Percentiles rank a stretch among this genome's conserved stretches.
Conservation (phyloP, 2,329 filamentous ascomycete genomes). For the Fusarium globosum region DNA sequence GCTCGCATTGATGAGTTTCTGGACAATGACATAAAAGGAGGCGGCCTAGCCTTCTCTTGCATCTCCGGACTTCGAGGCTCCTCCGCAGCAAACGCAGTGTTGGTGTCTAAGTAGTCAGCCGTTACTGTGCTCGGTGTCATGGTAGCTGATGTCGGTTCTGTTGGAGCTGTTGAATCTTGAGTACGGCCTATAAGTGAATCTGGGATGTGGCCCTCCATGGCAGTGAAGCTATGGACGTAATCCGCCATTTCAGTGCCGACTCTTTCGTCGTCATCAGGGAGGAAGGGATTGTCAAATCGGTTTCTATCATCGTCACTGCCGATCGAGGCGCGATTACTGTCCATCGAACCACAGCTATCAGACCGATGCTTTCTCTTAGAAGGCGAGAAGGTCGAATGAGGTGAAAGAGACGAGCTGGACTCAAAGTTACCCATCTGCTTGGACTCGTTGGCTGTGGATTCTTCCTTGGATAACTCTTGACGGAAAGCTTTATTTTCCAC, state of each 20-base stretch:
- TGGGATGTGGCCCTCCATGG: slow-evolving; percentile 22
- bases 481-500: slow-evolving; percentile 65
- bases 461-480: slow-evolving; percentile 59
- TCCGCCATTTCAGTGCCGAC: slow-evolving; percentile 43
- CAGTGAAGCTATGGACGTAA: slow-evolving; percentile 28
- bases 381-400: slow-evolving; percentile 50
- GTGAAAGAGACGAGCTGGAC: slow-evolving; percentile 50
- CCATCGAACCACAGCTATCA: slow-evolving; percentile 60
- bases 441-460: slow-evolving; percentile 37
- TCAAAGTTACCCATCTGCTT: slow-evolving; percentile 47
- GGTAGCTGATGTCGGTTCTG: slow-evolving; percentile 41
- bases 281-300: slow-evolving; percentile 48
- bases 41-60: slow-evolving; percentile 54
- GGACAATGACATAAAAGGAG: slow-evolving; percentile 41
- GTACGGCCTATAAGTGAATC: slow-evolving; percentile 20
- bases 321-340: slow-evolving; percentile 58
- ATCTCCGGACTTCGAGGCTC: slow-evolving; percentile 56
- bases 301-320: slow-evolving; percentile 55
- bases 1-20: slow-evolving; percentile 36
- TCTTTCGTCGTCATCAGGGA: slow-evolving; percentile 43
- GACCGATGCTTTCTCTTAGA: slow-evolving; percentile 60
- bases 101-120: slow-evolving; percentile 33
- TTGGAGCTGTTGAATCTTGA: slow-evolving; percentile 18
- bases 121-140: slow-evolving; percentile 43
- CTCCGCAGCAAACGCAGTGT: slow-evolving; percentile 6